Conservation (phyloP, 805 yeast genomes). For the Metschnikowia kunwiensis region DNA sequence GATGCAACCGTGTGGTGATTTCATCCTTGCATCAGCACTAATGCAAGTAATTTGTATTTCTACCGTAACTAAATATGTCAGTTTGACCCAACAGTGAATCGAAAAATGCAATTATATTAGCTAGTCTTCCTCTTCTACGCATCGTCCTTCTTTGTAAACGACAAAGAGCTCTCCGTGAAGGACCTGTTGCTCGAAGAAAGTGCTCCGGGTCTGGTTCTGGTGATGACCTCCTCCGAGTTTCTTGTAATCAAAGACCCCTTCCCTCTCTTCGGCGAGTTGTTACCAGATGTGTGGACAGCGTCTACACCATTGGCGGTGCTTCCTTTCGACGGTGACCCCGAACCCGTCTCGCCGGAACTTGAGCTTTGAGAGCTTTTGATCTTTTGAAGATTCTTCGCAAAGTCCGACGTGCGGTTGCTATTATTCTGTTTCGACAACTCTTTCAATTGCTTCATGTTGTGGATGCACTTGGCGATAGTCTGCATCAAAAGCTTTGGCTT, state of each 20-base stretch:
- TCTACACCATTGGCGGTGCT: conserved; percentile 2
- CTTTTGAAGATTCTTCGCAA: conserved; percentile 44
- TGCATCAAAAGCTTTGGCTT: conserved; percentile 80
- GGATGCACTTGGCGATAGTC: conserved; percentile 81
- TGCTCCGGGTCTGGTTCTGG: conserved; percentile 29
- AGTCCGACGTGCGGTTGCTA: conserved; percentile 42
- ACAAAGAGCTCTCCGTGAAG: conserved; percentile 32
- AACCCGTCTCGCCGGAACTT: conserved; percentile 6
- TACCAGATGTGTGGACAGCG: conserved; percentile 2
- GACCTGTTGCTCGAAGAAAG: conserved; percentile 30
- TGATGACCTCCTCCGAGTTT: conserved; percentile 29
- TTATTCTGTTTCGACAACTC: conserved; percentile 51
- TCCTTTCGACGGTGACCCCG: conserved; percentile 6
- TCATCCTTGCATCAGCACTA: no score
- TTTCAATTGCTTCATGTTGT: conserved; percentile 59
- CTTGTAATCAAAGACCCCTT: conserved; percentile 13
- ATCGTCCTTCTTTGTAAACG: conserved; percentile 2
- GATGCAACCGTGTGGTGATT: conserved; percentile 56
- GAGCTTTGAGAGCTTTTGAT: conserved; percentile 22
- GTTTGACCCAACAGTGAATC: no score
- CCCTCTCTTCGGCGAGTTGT: conserved; percentile 7
- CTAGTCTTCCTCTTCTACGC: no score
- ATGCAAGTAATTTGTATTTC: no score
- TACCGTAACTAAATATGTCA: no score
- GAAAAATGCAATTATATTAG: no score